These are phyloP conservation scores for Cucumis cinereus DNA, from an alignment of 306 rosid species.

Conservation along the genomic window DNA sequence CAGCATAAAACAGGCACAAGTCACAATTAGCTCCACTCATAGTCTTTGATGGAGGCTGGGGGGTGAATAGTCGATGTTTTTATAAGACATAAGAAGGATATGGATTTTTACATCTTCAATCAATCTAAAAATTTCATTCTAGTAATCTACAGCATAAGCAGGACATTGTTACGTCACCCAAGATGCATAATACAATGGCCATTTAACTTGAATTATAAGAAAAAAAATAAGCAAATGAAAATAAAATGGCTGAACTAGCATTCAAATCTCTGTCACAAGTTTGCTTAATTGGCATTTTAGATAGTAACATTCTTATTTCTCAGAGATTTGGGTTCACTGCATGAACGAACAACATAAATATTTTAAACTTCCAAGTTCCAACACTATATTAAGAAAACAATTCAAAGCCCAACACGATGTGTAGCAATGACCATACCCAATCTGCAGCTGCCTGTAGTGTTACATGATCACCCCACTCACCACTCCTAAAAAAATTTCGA, in stretches of 20 bases:
- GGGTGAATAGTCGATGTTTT: neutral
- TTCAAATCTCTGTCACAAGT: neutral
- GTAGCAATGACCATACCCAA: slow-evolving; percentile 21
- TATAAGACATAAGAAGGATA: neutral
- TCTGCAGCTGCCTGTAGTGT: slow-evolving; percentile 91
- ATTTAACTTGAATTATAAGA: neutral
- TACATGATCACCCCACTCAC: slow-evolving; percentile 97
- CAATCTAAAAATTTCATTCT: neutral
- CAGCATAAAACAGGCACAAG: slow-evolving; percentile 5
- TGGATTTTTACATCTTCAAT: neutral
- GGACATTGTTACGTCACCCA: neutral
- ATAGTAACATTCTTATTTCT: neutral
- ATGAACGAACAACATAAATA: neutral
- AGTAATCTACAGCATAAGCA: neutral
- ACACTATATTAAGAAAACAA: neutral
- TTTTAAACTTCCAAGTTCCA: slow-evolving; percentile 1
- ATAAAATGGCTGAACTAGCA: neutral
- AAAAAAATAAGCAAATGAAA: neutral
- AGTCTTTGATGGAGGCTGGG: neutral
- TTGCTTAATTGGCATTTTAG: neutral
- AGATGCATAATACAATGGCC: neutral
- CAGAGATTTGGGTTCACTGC: neutral
- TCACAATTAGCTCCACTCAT: neutral
- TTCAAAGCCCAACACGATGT: neutral
- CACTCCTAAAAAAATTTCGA: slow-evolving; percentile 35